Evolutionary conservation across 306 rosid genomes (phyloP), one percentile per base, ranked within the genome.

Genomic region (Ochetophila trinervis): DNA sequence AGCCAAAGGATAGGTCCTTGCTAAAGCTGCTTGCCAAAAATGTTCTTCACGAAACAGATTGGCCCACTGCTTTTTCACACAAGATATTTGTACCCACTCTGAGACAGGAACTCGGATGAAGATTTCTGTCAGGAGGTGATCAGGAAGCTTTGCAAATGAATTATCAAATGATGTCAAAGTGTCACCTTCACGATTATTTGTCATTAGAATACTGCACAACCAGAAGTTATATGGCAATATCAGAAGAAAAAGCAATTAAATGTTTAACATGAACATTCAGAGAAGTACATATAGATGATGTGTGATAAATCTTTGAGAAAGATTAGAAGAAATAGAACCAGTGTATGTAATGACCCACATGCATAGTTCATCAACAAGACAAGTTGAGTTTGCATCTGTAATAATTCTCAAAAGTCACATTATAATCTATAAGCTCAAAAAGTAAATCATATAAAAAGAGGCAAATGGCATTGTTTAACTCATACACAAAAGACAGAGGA

Each of bases 1-100:
- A 18, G 74, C 82, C 53, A 55, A 73, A 35, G 97, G 93, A 68
- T 65, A 88, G 59, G 67, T 59, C 50, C 11, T 63, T 20, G 75
- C 24, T 27, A 91, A 74, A 62, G 93, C 91, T 42, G 95, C 93
- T 67, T 76, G 81, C 97, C 97, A 88, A 72, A 88, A 79, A 66
- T 71, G 84, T 44, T 91, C 82, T 15, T 67, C 71, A 2, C 68
- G 76, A 62, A 91, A 79, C 34, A 91, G 68, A 61, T 53, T 58
- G 2, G 95, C 86, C 95, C 96, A 91, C 5, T 88, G 86, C 57
- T 80, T 88, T 35, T 77, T 84, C 15, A 88, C 91, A 58, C 91
- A 82, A 22, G 83, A 60, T 54, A 88, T 64, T 1, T 59, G 74
- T 6, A 62, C 44, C 96, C 97, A 88, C 57, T 86, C 82, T 5